Evolutionary conservation across 2,329 filamentous ascomycete species (phyloP), one percentile per base, ranked within the genome.

Genomic region (Pseudocercospora vitis): DNA sequence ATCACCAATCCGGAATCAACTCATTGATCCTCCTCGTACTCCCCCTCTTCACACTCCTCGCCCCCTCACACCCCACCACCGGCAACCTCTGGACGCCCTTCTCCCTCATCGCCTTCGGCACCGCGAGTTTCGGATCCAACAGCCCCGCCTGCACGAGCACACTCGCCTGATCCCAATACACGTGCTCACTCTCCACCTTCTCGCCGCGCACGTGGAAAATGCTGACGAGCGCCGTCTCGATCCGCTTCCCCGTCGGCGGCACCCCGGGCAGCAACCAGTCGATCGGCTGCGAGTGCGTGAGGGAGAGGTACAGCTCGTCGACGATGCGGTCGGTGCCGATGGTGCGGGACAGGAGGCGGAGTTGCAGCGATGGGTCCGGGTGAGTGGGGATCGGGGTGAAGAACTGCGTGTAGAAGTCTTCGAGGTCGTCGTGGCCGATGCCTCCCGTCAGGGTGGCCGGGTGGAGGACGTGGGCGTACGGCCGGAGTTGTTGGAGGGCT

Each of bases 151-250:
- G 81, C 14, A 82, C 73, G 2, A 84, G 67, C 4, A 83, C 80
- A 28, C 73, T 78, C 1, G 81, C 81, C 58, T 83, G 80, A 52
- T 83, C 81, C 81, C 81, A 85, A 63, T 84, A 84, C 3, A 83
- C 68, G 48, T 82, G 75, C 64, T 85, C 82, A 14, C 76, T 78
- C 66, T 76, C 80, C 9, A 84, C 66, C 58, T 76, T 78, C 0
- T 77, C 78, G 0, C 73, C 80, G 11, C 79, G 69, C 49, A 84
- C 71, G 24, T 76, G 76, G 2, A 84, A 80, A 7, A 85, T 78
- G 48, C 74, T 79, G 1, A 85, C 78, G 1, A 85, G 66, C 0
- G 80, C 75, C 7, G 71, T 62, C 62, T 85, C 81, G 1, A 85
- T 80, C 35, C 75, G 74, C 50, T 78, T 76, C 53, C 79, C 75